Conservation (phyloP, 441 rosid genomes). For the Adansonia madagascariensis region DNA sequence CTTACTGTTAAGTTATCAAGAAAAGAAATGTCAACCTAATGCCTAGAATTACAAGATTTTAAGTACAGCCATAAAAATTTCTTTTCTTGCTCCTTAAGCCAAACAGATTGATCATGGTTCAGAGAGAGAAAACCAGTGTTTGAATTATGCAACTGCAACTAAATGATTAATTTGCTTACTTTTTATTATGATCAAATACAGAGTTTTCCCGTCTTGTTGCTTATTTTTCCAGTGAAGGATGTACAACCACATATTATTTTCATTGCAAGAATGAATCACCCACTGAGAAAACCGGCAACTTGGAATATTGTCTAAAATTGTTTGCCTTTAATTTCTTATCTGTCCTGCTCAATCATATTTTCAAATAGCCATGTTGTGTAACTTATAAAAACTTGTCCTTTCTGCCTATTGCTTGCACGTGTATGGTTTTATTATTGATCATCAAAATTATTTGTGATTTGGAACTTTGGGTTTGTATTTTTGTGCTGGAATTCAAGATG, state of each 20-base stretch:
- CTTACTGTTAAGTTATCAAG: not conserved
- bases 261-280: conserved; percentile 16
- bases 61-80: not conserved
- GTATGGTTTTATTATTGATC: not conserved
- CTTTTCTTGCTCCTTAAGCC: not conserved
- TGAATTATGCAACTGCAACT: not conserved
- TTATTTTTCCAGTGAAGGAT: not conserved
- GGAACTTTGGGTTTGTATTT: conserved; percentile 9
- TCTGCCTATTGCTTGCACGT: conserved; percentile 6
- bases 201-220: not conserved
- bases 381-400: not conserved
- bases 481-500: conserved; percentile 4
- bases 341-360: not conserved
- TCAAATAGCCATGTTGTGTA: not conserved
- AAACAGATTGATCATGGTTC: not conserved
- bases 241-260: not conserved
- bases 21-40: not conserved
- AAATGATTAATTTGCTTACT: not conserved
- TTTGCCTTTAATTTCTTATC: not conserved
- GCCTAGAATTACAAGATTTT: not conserved
- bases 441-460: conserved; percentile 20
- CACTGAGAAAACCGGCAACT: not conserved
- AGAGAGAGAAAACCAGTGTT: not conserved
- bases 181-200: not conserved
- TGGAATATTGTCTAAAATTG: not conserved